A percentile compares a stretch with the other conserved stretches of the same genome.
These are phyloP conservation scores for Ophiosphaerella herpotricha DNA, from an alignment of 2,329 filamentous ascomycete species.

Conservation along the genomic window DNA sequence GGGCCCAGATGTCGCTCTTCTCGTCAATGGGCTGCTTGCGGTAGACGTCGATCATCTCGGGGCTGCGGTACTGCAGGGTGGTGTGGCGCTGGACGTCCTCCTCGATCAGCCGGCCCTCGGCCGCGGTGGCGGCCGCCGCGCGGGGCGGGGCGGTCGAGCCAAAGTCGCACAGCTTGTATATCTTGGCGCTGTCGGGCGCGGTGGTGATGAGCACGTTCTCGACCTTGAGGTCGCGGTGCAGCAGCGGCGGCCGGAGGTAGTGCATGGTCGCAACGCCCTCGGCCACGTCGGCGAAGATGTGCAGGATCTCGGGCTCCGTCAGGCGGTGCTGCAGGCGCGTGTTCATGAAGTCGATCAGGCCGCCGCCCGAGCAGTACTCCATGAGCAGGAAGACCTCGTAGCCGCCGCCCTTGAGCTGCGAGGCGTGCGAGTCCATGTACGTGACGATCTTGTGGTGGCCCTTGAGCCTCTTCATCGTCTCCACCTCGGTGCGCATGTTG, in stretches of 20 bases:
- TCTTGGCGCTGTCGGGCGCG: constrained; percentile 62
- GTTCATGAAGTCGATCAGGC: constrained; percentile 99
- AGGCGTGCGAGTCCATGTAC: constrained; percentile 98
- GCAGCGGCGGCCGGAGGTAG: constrained; percentile 89
- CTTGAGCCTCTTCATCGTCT: constrained; percentile 99
- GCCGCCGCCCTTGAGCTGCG: constrained; percentile 86
- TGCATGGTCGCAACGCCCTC: constrained; percentile 99
- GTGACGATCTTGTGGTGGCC: constrained; percentile 95
- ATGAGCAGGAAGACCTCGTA: constrained; percentile 98
- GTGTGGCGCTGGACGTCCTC: constrained; percentile 98
- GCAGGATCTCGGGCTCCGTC: constrained; percentile 95
- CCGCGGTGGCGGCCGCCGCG: constrained; percentile 81
- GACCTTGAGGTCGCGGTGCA: constrained; percentile 95
- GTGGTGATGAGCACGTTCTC: constrained; percentile 93
- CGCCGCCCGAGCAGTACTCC: constrained; percentile 95
- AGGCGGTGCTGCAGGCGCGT: constrained; percentile 93
- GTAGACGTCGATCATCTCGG: constrained; percentile 99
- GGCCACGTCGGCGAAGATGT: constrained; percentile 94
- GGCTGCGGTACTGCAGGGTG: constrained; percentile 94
- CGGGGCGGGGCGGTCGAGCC: constrained; percentile 85
- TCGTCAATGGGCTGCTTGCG: constrained; percentile 95
- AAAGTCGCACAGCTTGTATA: constrained; percentile 98
- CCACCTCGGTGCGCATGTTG: constrained; percentile 97
- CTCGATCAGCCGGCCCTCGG: constrained; percentile 89
- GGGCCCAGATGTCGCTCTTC: constrained; percentile 97